These are phyloP conservation scores for Hortiboletus flavorubellus DNA, from an alignment of 768 basidiomycete species.

Conservation along the genomic window DNA sequence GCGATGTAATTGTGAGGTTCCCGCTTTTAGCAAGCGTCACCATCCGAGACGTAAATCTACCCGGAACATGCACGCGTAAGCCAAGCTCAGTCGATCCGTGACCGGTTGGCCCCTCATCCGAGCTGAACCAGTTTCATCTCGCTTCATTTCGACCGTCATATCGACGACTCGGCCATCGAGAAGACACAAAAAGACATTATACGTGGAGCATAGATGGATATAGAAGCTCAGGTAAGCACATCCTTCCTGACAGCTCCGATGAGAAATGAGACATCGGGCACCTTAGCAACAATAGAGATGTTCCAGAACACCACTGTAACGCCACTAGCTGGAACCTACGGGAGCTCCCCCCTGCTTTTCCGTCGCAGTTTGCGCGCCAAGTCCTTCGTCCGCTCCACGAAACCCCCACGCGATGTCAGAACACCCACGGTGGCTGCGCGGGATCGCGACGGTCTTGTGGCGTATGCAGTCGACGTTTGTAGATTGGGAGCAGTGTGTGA, in stretches of 20 bases:
- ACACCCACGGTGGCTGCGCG: conserved; percentile 36
- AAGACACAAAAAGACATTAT: conserved; percentile 9
- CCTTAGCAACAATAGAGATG: conserved; percentile 29
- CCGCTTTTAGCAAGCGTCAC: conserved; percentile 2
- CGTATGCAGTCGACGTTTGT: conserved; percentile 19
- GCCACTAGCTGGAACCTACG: conserved; percentile 7
- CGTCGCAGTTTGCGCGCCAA: conserved; percentile 44
- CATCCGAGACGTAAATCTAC: conserved; percentile 26
- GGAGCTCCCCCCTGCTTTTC: conserved; percentile 30
- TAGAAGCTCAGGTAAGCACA: conserved; percentile 20
- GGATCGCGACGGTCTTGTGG: conserved; percentile 9
- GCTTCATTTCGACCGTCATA: conserved; percentile 17
- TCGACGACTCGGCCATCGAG: conserved; percentile 13
- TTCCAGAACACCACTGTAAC: conserved; percentile 20
- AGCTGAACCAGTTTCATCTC: conserved; percentile 13
- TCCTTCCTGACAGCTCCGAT: conserved; percentile 10
- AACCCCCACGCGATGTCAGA: conserved; percentile 21
- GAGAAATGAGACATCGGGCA: conserved; percentile 16
- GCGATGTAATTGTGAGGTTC: conserved; percentile 18
- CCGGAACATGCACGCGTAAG: conserved; percentile 6
- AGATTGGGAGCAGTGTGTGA: conserved; percentile 1
- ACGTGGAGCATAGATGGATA: conserved; percentile 23
- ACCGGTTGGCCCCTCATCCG: background rate
- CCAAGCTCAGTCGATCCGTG: conserved; percentile 13
- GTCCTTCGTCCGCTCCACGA: conserved; percentile 38